phyloP scores from a whole-genome alignment of 345 rosid genomes.

The Eucalyptus urophylla region DNA sequence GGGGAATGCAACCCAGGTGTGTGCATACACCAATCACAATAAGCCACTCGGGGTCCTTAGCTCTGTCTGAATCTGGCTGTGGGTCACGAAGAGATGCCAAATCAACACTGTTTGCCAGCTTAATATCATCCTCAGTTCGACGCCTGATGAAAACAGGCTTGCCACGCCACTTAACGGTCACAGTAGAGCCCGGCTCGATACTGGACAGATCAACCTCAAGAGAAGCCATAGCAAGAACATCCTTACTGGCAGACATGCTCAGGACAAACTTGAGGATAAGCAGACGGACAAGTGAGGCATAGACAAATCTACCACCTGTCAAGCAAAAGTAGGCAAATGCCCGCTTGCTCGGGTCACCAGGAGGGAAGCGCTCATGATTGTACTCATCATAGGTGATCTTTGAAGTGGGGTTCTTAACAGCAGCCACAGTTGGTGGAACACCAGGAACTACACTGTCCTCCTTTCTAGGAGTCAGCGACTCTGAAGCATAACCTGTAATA shows the following conservation, averaged over 20 bases:
- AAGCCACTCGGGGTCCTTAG: constrained; percentile 92
- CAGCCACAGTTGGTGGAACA: constrained; percentile 53
- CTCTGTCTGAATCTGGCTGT: constrained; percentile 62
- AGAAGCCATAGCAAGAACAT: constrained; percentile 91
- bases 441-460: constrained; percentile 19
- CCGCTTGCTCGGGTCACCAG: constrained; percentile 92
- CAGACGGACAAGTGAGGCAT: constrained; percentile 76
- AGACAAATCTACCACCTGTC: constrained; percentile 86
- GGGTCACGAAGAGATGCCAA: constrained; percentile 77
- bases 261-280: constrained; percentile 71
- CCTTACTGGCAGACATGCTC: constrained; percentile 97
- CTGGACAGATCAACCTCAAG: constrained; percentile 88
- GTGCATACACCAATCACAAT: constrained; percentile 92
- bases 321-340: constrained; percentile 94
- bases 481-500: constrained; percentile 50
- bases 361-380: constrained; percentile 84
- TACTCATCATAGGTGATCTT: constrained; percentile 78
- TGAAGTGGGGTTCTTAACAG: constrained; percentile 66
- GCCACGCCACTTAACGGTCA: constrained; percentile 97
- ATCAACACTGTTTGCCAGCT: constrained; percentile 80
- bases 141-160: constrained; percentile 93
- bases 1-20: constrained; percentile 92
- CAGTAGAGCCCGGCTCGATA: constrained; percentile 80
- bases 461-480: constrained; percentile 28
- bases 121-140: constrained; percentile 84